phyloP scores from a whole-genome alignment of 2,329 filamentous ascomycete genomes.

The Periglandula ipomoeae region DNA sequence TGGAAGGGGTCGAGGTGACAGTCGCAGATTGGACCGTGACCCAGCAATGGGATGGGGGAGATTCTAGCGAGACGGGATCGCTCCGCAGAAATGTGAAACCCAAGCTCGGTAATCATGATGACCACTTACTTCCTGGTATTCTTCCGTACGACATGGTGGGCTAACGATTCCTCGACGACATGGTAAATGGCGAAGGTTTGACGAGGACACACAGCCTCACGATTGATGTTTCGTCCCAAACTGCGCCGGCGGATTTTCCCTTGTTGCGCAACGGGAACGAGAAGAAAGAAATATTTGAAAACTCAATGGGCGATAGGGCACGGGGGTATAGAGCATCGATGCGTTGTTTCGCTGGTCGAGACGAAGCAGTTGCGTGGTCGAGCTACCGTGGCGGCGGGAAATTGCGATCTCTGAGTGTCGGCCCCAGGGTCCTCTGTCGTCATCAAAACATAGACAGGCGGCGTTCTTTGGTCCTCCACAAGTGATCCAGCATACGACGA shows the following conservation, averaged over 20 bases:
- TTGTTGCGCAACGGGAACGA: neutral
- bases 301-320: neutral
- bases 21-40: neutral
- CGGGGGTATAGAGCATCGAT: neutral
- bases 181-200: neutral
- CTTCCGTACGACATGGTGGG: slow-evolving; percentile 4
- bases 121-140: slow-evolving; percentile 1
- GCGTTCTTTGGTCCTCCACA: neutral
- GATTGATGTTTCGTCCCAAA: neutral
- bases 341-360: neutral
- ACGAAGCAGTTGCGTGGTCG: neutral
- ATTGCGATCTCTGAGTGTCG: neutral
- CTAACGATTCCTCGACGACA: neutral
- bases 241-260: neutral
- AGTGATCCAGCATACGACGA: neutral
- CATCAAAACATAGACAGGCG: neutral
- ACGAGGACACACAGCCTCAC: neutral
- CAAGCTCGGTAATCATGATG: neutral
- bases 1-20: neutral
- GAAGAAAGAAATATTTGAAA: neutral
- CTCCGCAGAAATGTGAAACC: neutral
- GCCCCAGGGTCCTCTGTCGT: neutral
- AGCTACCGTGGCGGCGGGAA: neutral
- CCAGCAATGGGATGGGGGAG: neutral
- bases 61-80: neutral